A percentile compares a stretch with the other conserved stretches of the same genome.
phyloP scores from a whole-genome alignment of 345 rosid species.

The Populus deltoides region DNA sequence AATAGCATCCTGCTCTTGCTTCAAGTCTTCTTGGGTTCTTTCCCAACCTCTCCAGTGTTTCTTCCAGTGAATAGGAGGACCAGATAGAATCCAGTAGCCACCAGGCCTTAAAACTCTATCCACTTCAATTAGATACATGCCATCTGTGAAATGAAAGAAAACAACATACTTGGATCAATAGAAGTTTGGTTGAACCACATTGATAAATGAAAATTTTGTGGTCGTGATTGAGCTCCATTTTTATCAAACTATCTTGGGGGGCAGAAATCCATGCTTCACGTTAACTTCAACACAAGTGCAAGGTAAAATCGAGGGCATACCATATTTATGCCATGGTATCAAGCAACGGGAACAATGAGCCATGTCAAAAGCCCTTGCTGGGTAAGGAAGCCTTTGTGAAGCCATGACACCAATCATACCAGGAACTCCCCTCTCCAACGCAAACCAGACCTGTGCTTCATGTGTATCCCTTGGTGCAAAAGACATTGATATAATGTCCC shows the following conservation, averaged over 20 bases:
- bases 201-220: neutral
- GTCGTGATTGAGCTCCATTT: neutral
- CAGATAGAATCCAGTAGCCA: constrained; percentile 96
- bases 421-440: constrained; percentile 96
- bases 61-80: constrained; percentile 93
- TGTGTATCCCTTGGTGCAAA: constrained; percentile 98
- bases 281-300: neutral
- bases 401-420: constrained; percentile 87
- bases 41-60: constrained; percentile 95
- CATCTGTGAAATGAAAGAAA: constrained; percentile 44
- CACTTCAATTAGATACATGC: constrained; percentile 78
- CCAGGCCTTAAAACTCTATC: constrained; percentile 92
- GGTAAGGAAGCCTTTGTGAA: constrained; percentile 83
- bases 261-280: neutral
- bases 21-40: constrained; percentile 72
- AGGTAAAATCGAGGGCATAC: constrained; percentile 34
- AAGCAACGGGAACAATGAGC: constrained; percentile 98
- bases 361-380: constrained; percentile 93
- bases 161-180: neutral
- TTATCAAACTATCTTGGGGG: neutral
- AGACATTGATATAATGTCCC: constrained; percentile 74
- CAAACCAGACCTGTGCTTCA: constrained; percentile 96
- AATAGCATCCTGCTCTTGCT: constrained; percentile 79
- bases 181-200: neutral
- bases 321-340: constrained; percentile 72